phyloP scores from a whole-genome alignment of 2,329 filamentous ascomycete species.

The Talaromyces piceae region DNA sequence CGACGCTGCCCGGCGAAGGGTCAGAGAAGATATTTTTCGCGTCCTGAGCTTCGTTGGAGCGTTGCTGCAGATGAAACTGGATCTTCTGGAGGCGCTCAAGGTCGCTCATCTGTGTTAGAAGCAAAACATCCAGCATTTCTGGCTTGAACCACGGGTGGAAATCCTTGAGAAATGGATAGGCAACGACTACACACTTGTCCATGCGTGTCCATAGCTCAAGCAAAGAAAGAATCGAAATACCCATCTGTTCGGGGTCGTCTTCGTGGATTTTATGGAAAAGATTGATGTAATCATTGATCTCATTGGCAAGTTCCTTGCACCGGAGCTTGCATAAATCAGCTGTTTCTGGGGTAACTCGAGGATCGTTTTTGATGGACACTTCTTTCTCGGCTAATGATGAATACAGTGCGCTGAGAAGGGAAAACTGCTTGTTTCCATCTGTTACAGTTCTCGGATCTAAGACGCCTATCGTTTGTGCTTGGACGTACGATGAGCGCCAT shows the following conservation, averaged over 20 bases:
- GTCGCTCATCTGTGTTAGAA: conserved; percentile 40
- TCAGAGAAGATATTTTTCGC: conserved; percentile 40
- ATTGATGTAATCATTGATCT: conserved; percentile 31
- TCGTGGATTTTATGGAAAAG: conserved; percentile 33
- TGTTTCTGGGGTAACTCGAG: background rate
- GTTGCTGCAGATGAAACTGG: conserved; percentile 42
- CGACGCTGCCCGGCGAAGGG: conserved; percentile 38
- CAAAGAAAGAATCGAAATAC: conserved; percentile 45
- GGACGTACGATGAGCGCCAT: background rate
- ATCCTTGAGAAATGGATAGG: conserved; percentile 43
- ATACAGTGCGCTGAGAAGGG: background rate
- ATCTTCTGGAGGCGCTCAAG: conserved; percentile 46
- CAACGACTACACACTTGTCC: conserved; percentile 41
- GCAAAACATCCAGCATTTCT: conserved; percentile 48
- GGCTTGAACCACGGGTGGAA: conserved; percentile 48
- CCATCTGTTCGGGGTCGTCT: conserved; percentile 43
- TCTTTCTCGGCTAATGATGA: background rate
- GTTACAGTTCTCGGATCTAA: background rate
- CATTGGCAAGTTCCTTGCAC: conserved; percentile 25
- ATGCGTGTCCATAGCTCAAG: conserved; percentile 54
- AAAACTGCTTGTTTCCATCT: background rate
- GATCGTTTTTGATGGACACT: background rate
- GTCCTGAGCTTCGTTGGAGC: conserved; percentile 21
- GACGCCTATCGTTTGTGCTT: background rate
- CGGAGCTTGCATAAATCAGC: conserved; percentile 3